Conservation (phyloP, 306 rosid species). For the Fragaria ananassa region DNA sequence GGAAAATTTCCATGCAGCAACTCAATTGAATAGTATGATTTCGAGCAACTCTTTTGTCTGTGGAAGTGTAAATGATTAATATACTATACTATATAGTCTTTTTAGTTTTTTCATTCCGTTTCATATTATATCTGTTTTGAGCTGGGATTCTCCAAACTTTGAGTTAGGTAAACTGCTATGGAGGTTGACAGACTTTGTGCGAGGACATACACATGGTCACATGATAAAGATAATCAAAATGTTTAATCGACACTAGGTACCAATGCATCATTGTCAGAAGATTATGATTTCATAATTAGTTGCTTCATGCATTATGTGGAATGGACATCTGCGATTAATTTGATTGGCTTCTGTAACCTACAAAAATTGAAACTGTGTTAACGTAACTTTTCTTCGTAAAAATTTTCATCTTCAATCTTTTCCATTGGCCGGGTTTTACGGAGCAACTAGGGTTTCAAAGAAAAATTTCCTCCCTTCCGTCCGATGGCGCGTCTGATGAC, state of each 20-base stretch:
- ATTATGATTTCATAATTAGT: neutral
- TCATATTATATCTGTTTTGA: neutral
- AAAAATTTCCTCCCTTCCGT: no score
- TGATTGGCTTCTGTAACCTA: neutral
- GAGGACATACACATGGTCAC: neutral
- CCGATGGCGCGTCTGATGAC: no score
- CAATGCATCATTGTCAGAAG: neutral
- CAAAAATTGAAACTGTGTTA: neutral
- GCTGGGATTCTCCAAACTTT: slow-evolving; percentile 1
- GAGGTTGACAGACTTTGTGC: neutral
- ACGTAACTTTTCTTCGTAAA: no score
- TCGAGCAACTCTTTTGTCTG: neutral
- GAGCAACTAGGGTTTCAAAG: no score
- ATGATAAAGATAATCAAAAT: neutral
- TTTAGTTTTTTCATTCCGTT: neutral
- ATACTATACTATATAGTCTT: neutral
- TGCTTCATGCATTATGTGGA: neutral
- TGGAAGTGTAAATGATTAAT: neutral
- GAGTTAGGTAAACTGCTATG: neutral
- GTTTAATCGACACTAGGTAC: neutral
- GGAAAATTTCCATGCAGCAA: neutral
- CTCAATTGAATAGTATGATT: neutral
- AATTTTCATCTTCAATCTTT: no score
- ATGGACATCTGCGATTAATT: neutral
- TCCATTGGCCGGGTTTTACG: no score